Evolutionary conservation across 495 filamentous ascomycete species (phyloP).

Genomic region (Beverwykella pulmonaria): DNA sequence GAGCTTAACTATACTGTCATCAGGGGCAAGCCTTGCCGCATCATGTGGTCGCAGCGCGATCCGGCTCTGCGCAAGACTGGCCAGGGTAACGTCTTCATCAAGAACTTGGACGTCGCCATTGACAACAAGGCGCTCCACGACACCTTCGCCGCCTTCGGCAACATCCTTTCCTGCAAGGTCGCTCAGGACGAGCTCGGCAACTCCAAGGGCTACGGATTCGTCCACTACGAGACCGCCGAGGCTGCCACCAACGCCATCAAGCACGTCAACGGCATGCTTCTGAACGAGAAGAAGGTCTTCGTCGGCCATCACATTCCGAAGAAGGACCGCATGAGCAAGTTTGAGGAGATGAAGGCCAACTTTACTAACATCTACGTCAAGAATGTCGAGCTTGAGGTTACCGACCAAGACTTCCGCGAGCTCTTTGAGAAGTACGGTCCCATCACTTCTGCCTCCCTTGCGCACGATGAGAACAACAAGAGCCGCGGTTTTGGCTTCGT

Average conservation of each 20-base stretch:
- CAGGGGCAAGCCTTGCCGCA: constrained; percentile 98
- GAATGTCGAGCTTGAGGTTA: constrained; percentile 86
- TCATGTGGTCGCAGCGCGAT: constrained; percentile 99
- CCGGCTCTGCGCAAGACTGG: constrained; percentile 98
- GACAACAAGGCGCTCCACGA: constrained; percentile 99
- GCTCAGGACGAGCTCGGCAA: constrained; percentile 93
- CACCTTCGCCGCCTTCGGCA: constrained; percentile 98
- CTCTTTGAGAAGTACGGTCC: constrained; percentile 90
- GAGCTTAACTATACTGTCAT: constrained; percentile 99
- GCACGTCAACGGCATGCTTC: constrained; percentile 98
- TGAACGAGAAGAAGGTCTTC: constrained; percentile 99
- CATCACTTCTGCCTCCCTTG: constrained; percentile 93
- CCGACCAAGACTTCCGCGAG: constrained; percentile 90
- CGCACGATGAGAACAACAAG: constrained; percentile 86
- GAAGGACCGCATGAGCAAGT: constrained; percentile 99
- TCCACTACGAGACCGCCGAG: constrained; percentile 99
- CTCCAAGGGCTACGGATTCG: constrained; percentile 98
- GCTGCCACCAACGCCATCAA: constrained; percentile 96
- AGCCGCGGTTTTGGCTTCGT: constrained; percentile 98
- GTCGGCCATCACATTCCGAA: constrained; percentile 99
- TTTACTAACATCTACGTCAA: constrained; percentile 99
- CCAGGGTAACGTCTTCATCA: constrained; percentile 99
- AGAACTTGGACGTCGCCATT: constrained; percentile 97
- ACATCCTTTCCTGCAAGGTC: constrained; percentile 99
- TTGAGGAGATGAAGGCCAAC: constrained; percentile 99